phyloP scores from a whole-genome alignment of 345 rosid species.

The Linum lewisii region DNA sequence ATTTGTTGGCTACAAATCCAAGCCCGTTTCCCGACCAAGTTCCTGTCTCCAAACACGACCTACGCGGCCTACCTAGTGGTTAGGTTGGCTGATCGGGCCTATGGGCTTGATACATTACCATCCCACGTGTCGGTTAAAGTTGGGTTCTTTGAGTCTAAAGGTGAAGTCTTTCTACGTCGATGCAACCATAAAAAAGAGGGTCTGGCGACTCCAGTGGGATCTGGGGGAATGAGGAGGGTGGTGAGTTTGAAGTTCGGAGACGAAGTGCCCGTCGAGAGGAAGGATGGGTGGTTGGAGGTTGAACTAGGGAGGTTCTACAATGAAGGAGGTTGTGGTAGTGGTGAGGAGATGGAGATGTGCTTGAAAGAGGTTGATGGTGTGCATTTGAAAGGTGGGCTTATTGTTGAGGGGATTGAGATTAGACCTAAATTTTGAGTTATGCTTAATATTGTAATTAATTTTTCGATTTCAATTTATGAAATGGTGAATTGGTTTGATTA shows the following conservation, averaged over 20 bases:
- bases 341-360: constrained; percentile 22
- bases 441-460: background rate
- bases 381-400: constrained; percentile 41
- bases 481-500: too few relatives aligned
- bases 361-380: constrained; percentile 32
- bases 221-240: constrained; percentile 7
- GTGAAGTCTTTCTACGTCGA: constrained; percentile 20
- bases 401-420: constrained; percentile 35
- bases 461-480: background rate
- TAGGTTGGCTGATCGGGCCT: constrained; percentile 27
- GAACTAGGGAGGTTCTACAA: constrained; percentile 39
- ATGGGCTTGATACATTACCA: constrained; percentile 36
- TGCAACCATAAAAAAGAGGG: background rate
- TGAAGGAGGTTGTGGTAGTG: constrained; percentile 6
- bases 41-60: constrained; percentile 27
- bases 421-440: constrained; percentile 17
- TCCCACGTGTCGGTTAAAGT: constrained; percentile 27
- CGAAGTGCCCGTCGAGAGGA: constrained; percentile 9
- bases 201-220: constrained; percentile 11
- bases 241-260: constrained; percentile 5
- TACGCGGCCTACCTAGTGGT: constrained; percentile 36
- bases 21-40: constrained; percentile 20
- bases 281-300: constrained; percentile 44
- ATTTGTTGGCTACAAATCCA: constrained; percentile 38
- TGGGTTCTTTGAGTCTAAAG: constrained; percentile 10